Conservation (phyloP, 2,329 filamentous ascomycete species). For the Monosporascus sp. region DNA sequence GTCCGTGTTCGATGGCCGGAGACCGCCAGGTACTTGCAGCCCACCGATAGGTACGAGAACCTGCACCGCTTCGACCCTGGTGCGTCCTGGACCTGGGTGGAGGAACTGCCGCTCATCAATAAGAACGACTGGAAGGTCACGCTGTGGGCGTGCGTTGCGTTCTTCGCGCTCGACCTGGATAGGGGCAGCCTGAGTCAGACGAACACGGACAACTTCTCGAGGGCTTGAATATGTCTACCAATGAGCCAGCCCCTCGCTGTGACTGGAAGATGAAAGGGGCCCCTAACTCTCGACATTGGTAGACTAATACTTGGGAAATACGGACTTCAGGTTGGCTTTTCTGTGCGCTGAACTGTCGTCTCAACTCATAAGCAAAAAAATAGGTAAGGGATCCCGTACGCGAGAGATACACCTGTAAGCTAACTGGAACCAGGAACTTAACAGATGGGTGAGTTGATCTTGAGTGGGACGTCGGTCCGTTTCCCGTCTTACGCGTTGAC, state of each 20-base stretch:
- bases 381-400: too few relatives aligned
- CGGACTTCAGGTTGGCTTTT: too few relatives aligned
- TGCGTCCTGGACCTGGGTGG: slow-evolving; percentile 25
- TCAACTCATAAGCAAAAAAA: too few relatives aligned
- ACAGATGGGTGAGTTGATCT: too few relatives aligned
- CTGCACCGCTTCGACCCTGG: slow-evolving; percentile 23
- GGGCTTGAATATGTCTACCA: slow-evolving; percentile 28
- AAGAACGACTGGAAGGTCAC: slow-evolving; percentile 47
- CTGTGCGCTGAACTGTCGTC: too few relatives aligned
- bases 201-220: slow-evolving; percentile 27
- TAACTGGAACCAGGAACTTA: too few relatives aligned
- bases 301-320: background rate
- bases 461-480: too few relatives aligned
- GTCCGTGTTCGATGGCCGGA: slow-evolving; percentile 37
- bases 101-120: slow-evolving; percentile 19
- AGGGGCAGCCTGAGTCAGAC: slow-evolving; percentile 36
- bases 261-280: too few relatives aligned
- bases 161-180: slow-evolving; percentile 47
- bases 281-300: too few relatives aligned
- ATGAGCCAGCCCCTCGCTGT: slow-evolving; percentile 2
- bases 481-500: too few relatives aligned
- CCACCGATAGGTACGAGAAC: slow-evolving; percentile 25
- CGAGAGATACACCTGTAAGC: too few relatives aligned
- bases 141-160: slow-evolving; percentile 47
- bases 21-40: slow-evolving; percentile 30